Evolutionary conservation across 1,284 basidiomycete genomes (phyloP).

Genomic region (Cryptococcus jaspeensis): DNA sequence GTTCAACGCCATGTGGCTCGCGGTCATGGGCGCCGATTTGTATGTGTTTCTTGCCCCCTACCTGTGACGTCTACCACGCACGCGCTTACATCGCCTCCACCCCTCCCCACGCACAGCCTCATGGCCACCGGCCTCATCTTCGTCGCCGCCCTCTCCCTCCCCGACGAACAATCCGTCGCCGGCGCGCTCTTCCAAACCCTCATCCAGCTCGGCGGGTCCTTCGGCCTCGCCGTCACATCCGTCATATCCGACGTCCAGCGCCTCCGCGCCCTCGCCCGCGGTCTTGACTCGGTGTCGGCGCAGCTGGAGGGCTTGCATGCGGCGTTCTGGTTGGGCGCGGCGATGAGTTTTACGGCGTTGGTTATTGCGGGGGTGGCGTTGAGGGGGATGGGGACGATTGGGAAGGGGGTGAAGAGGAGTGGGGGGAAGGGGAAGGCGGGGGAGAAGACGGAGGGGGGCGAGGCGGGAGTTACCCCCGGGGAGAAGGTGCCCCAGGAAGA

Average conservation of each 20-base stretch:
- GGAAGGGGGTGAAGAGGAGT: constrained; percentile 16
- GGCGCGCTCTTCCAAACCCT: constrained; percentile 59
- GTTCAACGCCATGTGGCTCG: constrained; percentile 71
- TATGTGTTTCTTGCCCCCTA: constrained; percentile 23
- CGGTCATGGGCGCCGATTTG: constrained; percentile 76
- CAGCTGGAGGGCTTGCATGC: constrained; percentile 38
- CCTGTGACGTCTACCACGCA: background rate
- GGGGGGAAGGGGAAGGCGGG: constrained; percentile 2
- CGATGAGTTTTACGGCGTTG: constrained; percentile 31
- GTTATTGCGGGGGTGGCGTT: constrained; percentile 34
- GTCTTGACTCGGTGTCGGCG: constrained; percentile 14
- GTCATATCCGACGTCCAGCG: constrained; percentile 56
- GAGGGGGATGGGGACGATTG: constrained; percentile 38
- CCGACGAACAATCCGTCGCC: constrained; percentile 74
- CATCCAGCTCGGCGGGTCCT: constrained; percentile 65
- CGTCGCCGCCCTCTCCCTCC: constrained; percentile 67
- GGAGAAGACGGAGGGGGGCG: background rate
- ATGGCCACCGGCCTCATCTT: constrained; percentile 73
- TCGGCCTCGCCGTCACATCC: constrained; percentile 72
- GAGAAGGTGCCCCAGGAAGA: background rate
- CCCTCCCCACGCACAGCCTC: constrained; percentile 49
- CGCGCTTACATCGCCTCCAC: background rate
- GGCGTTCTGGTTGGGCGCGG: constrained; percentile 46
- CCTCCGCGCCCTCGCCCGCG: constrained; percentile 18
- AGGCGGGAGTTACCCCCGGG: background rate